Conservation (phyloP, 768 basidiomycete genomes). For the Kwoniella bestiolae region DNA sequence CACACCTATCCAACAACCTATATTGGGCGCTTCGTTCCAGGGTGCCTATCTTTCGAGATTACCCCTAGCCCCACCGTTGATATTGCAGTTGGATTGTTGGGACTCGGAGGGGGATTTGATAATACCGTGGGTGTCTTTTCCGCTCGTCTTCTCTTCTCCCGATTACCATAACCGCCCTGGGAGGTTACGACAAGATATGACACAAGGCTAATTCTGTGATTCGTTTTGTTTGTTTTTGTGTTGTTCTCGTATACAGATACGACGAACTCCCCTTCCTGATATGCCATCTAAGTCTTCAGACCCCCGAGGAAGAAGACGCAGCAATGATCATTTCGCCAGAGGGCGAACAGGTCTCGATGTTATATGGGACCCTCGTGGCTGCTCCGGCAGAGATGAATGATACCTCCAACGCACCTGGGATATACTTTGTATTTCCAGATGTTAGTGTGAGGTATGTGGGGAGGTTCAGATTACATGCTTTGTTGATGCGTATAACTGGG, state of each 20-base stretch:
- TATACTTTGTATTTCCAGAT: conserved; percentile 89
- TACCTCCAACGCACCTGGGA: conserved; percentile 75
- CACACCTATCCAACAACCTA: conserved; percentile 83
- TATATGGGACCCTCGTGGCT: conserved; percentile 85
- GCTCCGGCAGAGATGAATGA: conserved; percentile 79
- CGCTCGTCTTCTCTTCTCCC: too few relatives aligned
- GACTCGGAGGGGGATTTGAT: conserved; percentile 73
- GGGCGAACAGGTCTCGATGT: conserved; percentile 61
- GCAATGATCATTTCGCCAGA: conserved; percentile 38
- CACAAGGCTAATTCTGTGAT: too few relatives aligned
- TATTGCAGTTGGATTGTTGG: conserved; percentile 76
- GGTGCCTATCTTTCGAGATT: conserved; percentile 73
- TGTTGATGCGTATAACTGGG: conserved; percentile 75
- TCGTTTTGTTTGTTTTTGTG: not conserved
- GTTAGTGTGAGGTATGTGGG: conserved; percentile 82
- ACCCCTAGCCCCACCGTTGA: conserved; percentile 80
- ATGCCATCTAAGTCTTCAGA: conserved; percentile 76
- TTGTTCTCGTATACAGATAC: conserved; percentile 63
- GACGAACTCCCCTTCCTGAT: conserved; percentile 85
- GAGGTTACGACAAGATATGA: too few relatives aligned
- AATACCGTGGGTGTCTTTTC: conserved; percentile 74
- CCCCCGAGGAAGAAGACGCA: conserved; percentile 65
- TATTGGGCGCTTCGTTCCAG: conserved; percentile 80
- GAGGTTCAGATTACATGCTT: conserved; percentile 73
- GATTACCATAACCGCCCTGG: too few relatives aligned